Percentiles rank a stretch among this genome's conserved stretches.
These are phyloP conservation scores for Cutaneotrichosporon cutaneum DNA, from an alignment of 1,284 basidiomycete genomes.

Conservation along the genomic window DNA sequence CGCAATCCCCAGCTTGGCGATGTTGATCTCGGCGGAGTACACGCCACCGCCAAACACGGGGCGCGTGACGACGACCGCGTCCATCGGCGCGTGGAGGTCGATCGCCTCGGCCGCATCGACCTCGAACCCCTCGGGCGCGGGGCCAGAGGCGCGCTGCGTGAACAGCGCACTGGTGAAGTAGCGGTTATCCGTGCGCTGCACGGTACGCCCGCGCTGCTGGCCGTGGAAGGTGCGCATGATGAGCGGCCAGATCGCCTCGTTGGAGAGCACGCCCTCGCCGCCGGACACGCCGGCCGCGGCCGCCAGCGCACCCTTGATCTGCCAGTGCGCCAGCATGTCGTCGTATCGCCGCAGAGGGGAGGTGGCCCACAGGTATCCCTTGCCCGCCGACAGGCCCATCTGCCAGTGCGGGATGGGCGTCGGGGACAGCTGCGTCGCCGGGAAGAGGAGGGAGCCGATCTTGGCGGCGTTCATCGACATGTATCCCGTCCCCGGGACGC, in stretches of 20 bases:
- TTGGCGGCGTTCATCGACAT: conserved; percentile 1
- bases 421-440: background rate
- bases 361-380: conserved; percentile 76
- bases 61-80: background rate
- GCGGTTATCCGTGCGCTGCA: conserved; percentile 20
- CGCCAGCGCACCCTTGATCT: conserved; percentile 74
- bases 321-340: conserved; percentile 89
- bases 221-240: conserved; percentile 26
- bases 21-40: background rate
- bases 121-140: conserved; percentile 5
- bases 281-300: conserved; percentile 18
- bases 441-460: background rate
- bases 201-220: conserved; percentile 25
- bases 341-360: conserved; percentile 82
- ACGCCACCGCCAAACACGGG: background rate
- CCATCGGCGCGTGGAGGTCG: conserved; percentile 7
- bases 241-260: conserved; percentile 30
- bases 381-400: conserved; percentile 66
- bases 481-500: conserved; percentile 3
- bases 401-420: conserved; percentile 59
- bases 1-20: background rate
- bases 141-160: conserved; percentile 9
- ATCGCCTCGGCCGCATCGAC: conserved; percentile 5
- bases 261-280: conserved; percentile 20
- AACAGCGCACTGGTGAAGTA: conserved; percentile 38